Base-by-base conservation (phyloP, 2,329 filamentous ascomycete species). In the Alternaria consortialis region DNA sequence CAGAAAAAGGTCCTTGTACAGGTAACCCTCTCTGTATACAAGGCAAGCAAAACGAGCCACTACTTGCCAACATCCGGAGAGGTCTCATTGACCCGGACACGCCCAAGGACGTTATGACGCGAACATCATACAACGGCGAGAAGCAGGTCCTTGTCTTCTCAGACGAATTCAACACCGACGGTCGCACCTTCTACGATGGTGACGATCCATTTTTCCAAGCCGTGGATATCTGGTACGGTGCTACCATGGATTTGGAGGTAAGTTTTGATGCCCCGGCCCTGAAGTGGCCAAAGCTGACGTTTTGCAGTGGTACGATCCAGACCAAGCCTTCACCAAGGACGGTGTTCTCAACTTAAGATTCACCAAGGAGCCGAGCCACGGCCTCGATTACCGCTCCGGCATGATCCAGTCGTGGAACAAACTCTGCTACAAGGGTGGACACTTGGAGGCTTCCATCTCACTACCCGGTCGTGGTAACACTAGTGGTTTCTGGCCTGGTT, bases 331-430 rank as follows among this genome's bases (percentile, higher is more conserved):
- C 2, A 91, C 89, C 3, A 83, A 80, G 42, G 82, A 88, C 64
- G 89, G 89, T 27, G 84, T 85, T 1, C 80, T 91, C 39, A 86
- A 89, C 70, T 79, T 92, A 52, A 83, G 84, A 46, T 90, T 92
- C 67, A 88, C 90, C 71, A 82, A 84, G 7, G 90, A 88, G 72
- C 77, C 85, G 63, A 91, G 86, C 64, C 89, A 91, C 73, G 84
- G 84, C 48, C 79, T 91, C 23, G 84, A 89, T 61, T 91, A 89
- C 71, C 84, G 89, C 52, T 91, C 89, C 6, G 89, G 88, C n/a
- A 91, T 91, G 89, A 67, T 91, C 8, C 89, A 91, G 70, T 90
- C 87, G 11, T 91, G 89, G 89, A 91, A 91, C 75, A 87, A 90
- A 73, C 74, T 91, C 56, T 91, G 90, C 76, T 91, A 91, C 80